These are phyloP conservation scores for Mycena latifolia DNA, from an alignment of 768 basidiomycete genomes.

Conservation along the genomic window DNA sequence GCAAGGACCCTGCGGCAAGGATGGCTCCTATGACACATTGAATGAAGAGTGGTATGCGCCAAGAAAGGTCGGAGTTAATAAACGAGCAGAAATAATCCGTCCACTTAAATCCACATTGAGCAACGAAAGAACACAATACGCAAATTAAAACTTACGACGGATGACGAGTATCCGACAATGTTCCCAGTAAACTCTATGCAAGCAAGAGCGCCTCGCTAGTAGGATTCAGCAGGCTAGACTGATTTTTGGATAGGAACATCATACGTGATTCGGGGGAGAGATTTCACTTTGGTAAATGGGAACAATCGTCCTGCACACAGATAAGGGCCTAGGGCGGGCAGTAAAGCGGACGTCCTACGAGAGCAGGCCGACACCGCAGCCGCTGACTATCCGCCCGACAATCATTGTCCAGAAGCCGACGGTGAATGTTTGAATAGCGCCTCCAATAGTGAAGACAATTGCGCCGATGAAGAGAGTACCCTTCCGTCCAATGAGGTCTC, in stretches of 20 bases:
- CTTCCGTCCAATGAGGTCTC: slow-evolving; percentile 87
- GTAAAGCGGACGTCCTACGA: slow-evolving; percentile 66
- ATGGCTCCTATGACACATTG: slow-evolving; percentile 90
- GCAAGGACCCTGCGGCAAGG: slow-evolving; percentile 81
- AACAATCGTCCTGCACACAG: slow-evolving; percentile 82
- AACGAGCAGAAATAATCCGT: slow-evolving; percentile 94
- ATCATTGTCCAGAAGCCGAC: slow-evolving; percentile 86
- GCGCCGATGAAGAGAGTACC: slow-evolving; percentile 90
- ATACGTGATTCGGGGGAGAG: slow-evolving; percentile 89
- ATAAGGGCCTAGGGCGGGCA: slow-evolving; percentile 13
- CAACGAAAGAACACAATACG: slow-evolving; percentile 14
- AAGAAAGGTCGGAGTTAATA: slow-evolving; percentile 87
- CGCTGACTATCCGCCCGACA: slow-evolving; percentile 83
- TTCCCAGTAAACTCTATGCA: slow-evolving; percentile 98
- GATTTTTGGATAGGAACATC: slow-evolving; percentile 38
- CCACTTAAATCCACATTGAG: slow-evolving; percentile 68
- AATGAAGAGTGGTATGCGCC: slow-evolving; percentile 90
- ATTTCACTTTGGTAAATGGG: slow-evolving; percentile 97
- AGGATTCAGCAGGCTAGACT: slow-evolving; percentile 1
- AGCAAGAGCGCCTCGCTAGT: slow-evolving; percentile 87
- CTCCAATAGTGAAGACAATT: slow-evolving; percentile 86
- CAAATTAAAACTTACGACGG: slow-evolving; percentile 73
- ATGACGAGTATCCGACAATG: slow-evolving; percentile 90
- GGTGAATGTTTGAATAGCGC: slow-evolving; percentile 87
- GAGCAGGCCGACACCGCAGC: slow-evolving; percentile 91